These are phyloP conservation scores for Perilla frutescens DNA, from an alignment of 257 asterid species.

Conservation along the genomic window DNA sequence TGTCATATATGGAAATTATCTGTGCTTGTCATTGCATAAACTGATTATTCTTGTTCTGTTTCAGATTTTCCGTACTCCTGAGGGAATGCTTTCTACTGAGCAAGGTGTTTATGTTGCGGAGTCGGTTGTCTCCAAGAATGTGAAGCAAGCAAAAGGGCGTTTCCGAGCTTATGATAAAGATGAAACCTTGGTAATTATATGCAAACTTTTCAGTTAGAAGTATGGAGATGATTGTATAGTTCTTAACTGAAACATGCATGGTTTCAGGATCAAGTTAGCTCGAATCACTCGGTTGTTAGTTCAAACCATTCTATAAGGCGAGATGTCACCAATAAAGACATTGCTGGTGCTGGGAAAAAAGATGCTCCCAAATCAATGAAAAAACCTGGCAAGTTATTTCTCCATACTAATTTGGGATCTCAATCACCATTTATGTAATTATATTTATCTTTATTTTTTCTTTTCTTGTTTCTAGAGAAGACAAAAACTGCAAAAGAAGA, in stretches of 20 bases:
- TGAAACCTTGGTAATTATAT: conserved; percentile 54
- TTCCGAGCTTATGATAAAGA: conserved; percentile 65
- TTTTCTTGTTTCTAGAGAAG: conserved; percentile 59
- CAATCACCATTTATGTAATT: neutral
- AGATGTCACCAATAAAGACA: conserved; percentile 62
- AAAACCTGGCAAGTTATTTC: conserved; percentile 67
- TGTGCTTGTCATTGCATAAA: conserved; percentile 28
- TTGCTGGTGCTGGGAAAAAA: conserved; percentile 59
- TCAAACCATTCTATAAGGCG: conserved; percentile 63
- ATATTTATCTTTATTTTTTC: conserved; percentile 24
- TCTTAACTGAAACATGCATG: conserved; percentile 35
- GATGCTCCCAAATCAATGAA: conserved; percentile 75
- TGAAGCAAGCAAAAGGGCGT: conserved; percentile 94
- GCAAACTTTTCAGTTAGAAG: conserved; percentile 34
- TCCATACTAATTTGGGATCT: conserved; percentile 23
- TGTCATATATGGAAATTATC: conserved; percentile 5
- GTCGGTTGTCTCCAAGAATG: conserved; percentile 71
- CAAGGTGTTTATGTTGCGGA: conserved; percentile 93
- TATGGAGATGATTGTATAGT: conserved; percentile 3
- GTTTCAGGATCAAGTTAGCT: conserved; percentile 67
- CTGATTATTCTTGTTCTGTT: conserved; percentile 32
- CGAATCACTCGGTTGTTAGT: conserved; percentile 51
- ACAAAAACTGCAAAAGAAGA: conserved; percentile 94
- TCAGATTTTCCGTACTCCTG: conserved; percentile 90
- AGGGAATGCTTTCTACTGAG: conserved; percentile 90